Evolutionary conservation across 176 grass and related monocot species (phyloP).

Genomic region (Avena insularis): DNA sequence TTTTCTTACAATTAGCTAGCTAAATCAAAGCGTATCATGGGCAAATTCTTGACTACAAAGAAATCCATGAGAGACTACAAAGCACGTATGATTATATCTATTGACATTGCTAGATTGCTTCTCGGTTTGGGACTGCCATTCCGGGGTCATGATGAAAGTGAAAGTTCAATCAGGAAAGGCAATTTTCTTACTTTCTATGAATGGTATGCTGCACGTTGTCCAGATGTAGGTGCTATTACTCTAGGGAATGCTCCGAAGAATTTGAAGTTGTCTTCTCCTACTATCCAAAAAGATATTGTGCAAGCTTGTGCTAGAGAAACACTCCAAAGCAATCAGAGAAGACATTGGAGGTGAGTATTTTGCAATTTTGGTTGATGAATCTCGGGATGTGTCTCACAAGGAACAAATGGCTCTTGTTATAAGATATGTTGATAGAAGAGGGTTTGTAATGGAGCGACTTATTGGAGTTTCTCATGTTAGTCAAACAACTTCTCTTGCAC

Average conservation of each 20-base stretch:
- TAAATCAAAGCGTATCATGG: no score
- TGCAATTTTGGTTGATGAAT: neutral
- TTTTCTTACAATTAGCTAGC: no score
- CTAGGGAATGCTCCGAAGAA: neutral
- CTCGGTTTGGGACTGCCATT: neutral
- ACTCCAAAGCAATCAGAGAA: no score
- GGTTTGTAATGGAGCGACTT: no score
- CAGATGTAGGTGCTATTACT: neutral
- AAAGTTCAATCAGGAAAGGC: neutral
- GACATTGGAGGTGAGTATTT: no score
- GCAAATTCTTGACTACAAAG: neutral
- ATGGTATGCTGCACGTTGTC: neutral
- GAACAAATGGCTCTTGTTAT: no score
- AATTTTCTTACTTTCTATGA: neutral
- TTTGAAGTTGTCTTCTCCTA: neutral
- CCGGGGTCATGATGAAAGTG: neutral
- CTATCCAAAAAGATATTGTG: neutral
- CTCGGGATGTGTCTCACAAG: no score
- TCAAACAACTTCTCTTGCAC: no score
- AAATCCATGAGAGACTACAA: neutral
- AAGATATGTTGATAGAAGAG: no score
- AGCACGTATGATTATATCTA: neutral
- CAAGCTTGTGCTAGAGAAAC: no score
- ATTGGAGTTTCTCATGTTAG: no score
- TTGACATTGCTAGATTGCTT: neutral